phyloP scores from a whole-genome alignment of 441 rosid species.

The Euphorbia celastroides region DNA sequence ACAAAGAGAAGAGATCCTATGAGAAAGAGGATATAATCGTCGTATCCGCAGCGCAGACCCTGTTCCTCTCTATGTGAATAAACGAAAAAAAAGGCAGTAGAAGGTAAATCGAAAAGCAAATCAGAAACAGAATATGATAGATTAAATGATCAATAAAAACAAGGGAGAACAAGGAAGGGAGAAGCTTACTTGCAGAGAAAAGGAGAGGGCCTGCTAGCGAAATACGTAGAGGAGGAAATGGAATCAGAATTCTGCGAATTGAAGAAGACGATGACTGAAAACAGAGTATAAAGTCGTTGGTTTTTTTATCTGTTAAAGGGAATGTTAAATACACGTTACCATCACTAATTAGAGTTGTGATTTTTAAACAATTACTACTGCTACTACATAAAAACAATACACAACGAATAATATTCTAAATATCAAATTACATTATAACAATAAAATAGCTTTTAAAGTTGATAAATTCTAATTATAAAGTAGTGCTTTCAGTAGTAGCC shows the following conservation, averaged over 20 bases:
- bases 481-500: no score
- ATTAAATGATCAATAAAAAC: background rate
- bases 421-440: no score
- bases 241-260: background rate
- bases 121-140: background rate
- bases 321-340: no score
- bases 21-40: conserved; percentile 29
- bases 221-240: background rate
- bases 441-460: no score
- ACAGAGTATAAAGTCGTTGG: no score
- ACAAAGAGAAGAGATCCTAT: conserved; percentile 16
- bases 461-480: no score
- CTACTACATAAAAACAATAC: no score
- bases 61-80: conserved; percentile 20
- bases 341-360: no score
- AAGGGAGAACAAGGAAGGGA: background rate
- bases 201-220: conserved; percentile 27
- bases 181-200: conserved; percentile 21
- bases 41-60: conserved; percentile 26
- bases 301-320: background rate
- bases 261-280: no score
- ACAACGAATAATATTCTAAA: no score
- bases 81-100: background rate
- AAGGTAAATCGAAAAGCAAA: background rate
- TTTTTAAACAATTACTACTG: no score